A percentile compares a stretch with the other conserved stretches of the same genome.
phyloP scores from a whole-genome alignment of 371 early-diverging fungal genomes.

The Fennellomyces sp. region DNA sequence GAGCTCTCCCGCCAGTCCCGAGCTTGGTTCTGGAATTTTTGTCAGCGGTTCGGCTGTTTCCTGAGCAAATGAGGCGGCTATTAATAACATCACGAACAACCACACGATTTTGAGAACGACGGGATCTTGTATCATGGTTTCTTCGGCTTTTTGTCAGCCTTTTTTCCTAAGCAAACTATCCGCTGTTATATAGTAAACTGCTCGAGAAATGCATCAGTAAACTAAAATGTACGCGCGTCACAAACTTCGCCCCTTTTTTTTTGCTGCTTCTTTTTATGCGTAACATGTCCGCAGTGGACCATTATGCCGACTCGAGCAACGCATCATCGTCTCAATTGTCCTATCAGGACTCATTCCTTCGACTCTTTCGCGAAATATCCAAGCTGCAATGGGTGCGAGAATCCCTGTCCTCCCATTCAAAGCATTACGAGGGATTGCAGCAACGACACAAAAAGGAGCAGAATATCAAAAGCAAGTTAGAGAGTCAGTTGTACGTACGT shows the following conservation, averaged over 20 bases:
- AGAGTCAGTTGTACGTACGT: conserved; percentile 36
- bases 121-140: background rate
- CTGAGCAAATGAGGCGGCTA: background rate
- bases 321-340: conserved; percentile 2
- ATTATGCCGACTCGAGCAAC: conserved; percentile 4
- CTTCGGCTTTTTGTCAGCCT: background rate
- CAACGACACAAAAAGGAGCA: conserved; percentile 34
- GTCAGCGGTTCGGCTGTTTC: background rate
- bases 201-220: no score
- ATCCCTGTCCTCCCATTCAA: conserved; percentile 44
- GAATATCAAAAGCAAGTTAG: conserved; percentile 26
- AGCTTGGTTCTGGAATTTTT: background rate
- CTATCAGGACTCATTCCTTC: conserved; percentile 21
- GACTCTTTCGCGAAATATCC: conserved; percentile 35
- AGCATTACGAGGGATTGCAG: conserved; percentile 41
- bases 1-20: background rate
- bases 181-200: no score
- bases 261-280: background rate
- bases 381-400: conserved; percentile 50
- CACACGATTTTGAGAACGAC: background rate
- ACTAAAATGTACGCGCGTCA: background rate
- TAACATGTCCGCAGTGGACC: background rate
- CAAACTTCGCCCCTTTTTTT: background rate
- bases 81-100: background rate
- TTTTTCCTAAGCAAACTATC: no score